Percentiles rank a stretch among this genome's conserved stretches.
Conservation (phyloP, 2,329 filamentous ascomycete genomes). For the Hirsutella thompsonii region DNA sequence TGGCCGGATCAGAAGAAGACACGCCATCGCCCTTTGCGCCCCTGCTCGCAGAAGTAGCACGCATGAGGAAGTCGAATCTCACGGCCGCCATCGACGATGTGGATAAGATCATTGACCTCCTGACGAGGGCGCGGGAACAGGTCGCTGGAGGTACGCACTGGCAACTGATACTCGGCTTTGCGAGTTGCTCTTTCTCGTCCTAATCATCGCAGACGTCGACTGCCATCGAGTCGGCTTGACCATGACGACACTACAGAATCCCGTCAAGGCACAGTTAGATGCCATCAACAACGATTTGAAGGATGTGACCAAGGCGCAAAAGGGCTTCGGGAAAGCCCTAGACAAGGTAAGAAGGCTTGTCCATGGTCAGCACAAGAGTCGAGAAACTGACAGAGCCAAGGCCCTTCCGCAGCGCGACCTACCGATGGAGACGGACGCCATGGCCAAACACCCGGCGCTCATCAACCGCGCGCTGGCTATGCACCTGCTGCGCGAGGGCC, state of each 20-base stretch:
- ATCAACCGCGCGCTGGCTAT: conserved; percentile 93
- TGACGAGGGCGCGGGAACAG: conserved; percentile 59
- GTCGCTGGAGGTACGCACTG: conserved; percentile 51
- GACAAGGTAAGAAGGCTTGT: conserved; percentile 70
- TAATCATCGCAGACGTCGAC: conserved; percentile 15
- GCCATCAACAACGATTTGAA: conserved; percentile 70
- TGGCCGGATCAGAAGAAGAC: conserved; percentile 21
- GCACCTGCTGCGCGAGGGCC: conserved; percentile 89
- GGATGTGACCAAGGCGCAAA: conserved; percentile 69
- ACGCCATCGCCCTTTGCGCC: conserved; percentile 32
- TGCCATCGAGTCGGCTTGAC: conserved; percentile 54
- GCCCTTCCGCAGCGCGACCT: conserved; percentile 43
- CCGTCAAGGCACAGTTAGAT: conserved; percentile 70
- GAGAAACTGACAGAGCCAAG: conserved; percentile 10
- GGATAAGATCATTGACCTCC: conserved; percentile 67
- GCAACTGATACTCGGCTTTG: neutral
- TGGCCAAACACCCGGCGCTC: conserved; percentile 60
- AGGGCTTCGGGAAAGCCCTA: conserved; percentile 72
- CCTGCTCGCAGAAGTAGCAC: conserved; percentile 61
- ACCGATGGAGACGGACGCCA: conserved; percentile 67
- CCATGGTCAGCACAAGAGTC: too few species aligned
- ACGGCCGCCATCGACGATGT: conserved; percentile 64
- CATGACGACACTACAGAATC: conserved; percentile 75
- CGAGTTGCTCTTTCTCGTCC: neutral
- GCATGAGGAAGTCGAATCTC: conserved; percentile 56